Evolutionary conservation across 208 protist genomes (phyloP).

Genomic region (Leishmania arabica): DNA sequence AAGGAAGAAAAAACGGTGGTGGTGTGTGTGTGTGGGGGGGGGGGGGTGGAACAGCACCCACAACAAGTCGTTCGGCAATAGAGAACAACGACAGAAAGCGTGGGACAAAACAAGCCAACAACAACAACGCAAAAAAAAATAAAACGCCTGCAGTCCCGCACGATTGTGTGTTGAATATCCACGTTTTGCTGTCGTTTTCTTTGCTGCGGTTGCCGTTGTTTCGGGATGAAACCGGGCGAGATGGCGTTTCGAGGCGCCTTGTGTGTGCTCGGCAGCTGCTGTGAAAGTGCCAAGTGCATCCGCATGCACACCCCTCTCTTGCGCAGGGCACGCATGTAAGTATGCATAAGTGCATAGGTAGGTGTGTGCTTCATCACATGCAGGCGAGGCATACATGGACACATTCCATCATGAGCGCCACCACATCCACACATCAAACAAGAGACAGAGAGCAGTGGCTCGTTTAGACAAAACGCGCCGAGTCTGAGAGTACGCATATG

Average conservation of each 20-base stretch:
- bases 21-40: no score
- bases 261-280: not conserved
- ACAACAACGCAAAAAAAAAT: not conserved
- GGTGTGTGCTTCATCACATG: not conserved
- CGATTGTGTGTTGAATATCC: no score
- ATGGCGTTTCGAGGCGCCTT: no score
- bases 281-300: not conserved
- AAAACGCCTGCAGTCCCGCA: not conserved
- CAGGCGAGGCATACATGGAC: not conserved
- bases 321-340: not conserved
- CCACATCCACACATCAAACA: not conserved
- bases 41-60: not conserved
- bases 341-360: not conserved
- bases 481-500: not conserved
- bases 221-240: no score
- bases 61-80: not conserved
- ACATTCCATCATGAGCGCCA: not conserved
- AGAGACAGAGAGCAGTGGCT: no score
- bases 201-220: not conserved
- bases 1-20: not conserved
- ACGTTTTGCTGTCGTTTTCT: not conserved
- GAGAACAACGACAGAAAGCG: not conserved
- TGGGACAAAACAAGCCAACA: not conserved
- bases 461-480: conserved; percentile 11
- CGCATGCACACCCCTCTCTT: not conserved